Evolutionary conservation across 2,329 filamentous ascomycete genomes (phyloP).

Genomic region (Fusarium mangiferae): DNA sequence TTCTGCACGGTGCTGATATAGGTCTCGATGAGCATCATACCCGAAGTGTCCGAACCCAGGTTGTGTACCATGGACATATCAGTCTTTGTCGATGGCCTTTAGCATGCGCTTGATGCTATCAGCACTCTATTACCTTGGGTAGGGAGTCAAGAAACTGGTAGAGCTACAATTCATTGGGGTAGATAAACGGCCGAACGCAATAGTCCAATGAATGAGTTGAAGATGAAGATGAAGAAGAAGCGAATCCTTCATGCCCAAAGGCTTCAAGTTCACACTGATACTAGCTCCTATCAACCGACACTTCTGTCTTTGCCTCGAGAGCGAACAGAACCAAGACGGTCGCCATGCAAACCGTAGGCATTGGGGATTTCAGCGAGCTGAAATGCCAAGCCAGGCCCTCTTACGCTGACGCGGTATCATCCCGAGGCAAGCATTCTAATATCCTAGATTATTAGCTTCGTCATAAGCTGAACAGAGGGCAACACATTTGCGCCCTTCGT

Average conservation of each 20-base stretch:
- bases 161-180: not conserved
- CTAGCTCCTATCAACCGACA: too few species aligned
- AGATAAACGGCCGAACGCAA: not conserved
- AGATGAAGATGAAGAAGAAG: not conserved
- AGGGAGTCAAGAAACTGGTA: not conserved
- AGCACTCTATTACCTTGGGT: not conserved
- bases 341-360: not conserved
- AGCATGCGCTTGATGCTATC: not conserved
- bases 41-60: not conserved
- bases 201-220: not conserved
- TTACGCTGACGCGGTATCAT: not conserved
- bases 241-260: not conserved
- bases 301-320: not conserved
- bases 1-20: not conserved
- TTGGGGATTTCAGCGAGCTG: not conserved
- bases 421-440: not conserved
- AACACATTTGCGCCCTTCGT: not conserved
- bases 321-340: not conserved
- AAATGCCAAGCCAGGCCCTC: not conserved
- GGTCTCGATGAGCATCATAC: not conserved
- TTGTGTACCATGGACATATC: not conserved
- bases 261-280: not conserved
- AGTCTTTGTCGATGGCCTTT: not conserved
- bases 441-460: not conserved
- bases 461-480: not conserved